Base-by-base conservation (phyloP, 1,284 basidiomycete genomes). In the Cryptococcus sp. region DNA sequence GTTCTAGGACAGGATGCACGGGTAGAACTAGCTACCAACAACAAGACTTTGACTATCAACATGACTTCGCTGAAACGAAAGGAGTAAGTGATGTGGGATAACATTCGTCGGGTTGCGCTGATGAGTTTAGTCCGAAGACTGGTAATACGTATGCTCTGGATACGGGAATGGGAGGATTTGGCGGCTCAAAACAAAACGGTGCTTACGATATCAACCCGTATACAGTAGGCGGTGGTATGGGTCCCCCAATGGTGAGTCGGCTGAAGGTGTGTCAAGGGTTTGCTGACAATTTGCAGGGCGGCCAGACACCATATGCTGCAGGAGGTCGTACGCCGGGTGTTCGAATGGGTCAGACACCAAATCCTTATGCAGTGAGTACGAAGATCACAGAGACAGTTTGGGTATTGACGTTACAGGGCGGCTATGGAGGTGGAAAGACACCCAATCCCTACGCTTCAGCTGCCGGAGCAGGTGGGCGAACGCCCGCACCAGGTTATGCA, bases 11-110 rank as follows among this genome's bases (percentile, higher is more conserved):
- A 83, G 47, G 81, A 87, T 60, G 90, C 89, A 1, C 84, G 96
- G 51, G 93, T 99, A 11, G 96, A 98, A 76, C 79, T 99, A 30
- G 84, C 89, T 60, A 90, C 92, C 1, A 87, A 87, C 52, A 93
- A 93, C 76, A 95, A 93, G 78, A 82, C 93, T 31, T 86, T 98
- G 60, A 88, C 88, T 7, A 86, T 98, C 58, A 86, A 87, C 49
- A 87, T 93, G 67, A 83, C 83, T 36, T 89, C 87, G 71, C 78
- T 98, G 34, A 84, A 85, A 62, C 83, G 87, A 59, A 84, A 87
- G 79, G 79, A 86, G 90, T 90, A 69, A 72, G 88, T 81, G n/a
- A 35, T 46, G n/a, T 52, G 31, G 15, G 30, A 4, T 31, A 23
- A n/a, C n/a, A 43, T 32, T 32, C 35, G 30, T 46, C 14, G 45